Evolutionary conservation across 768 basidiomycete species (phyloP).

Genomic region (Podaxis carcinomalis): DNA sequence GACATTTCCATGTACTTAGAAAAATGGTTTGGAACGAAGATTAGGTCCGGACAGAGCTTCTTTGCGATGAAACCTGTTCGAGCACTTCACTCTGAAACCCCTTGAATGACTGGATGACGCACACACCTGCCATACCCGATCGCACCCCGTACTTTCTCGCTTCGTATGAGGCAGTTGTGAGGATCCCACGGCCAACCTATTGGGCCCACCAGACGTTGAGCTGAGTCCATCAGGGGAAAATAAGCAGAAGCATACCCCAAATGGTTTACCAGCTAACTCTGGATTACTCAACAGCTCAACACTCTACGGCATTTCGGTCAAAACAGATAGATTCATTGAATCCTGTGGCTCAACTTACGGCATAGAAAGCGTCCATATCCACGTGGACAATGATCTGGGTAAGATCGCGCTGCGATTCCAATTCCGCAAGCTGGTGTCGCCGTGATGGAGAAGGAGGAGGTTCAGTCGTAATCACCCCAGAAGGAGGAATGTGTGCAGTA

Average conservation of each 20-base stretch:
- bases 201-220: constrained; percentile 13
- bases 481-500: constrained; percentile 21
- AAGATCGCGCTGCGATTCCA: constrained; percentile 76
- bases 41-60: constrained; percentile 89
- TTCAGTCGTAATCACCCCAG: background rate
- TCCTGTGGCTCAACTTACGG: constrained; percentile 29
- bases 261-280: constrained; percentile 63
- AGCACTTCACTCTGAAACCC: background rate
- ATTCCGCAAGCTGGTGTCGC: constrained; percentile 49
- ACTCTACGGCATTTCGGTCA: constrained; percentile 29
- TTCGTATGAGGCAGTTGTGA: constrained; percentile 89
- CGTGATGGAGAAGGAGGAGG: background rate
- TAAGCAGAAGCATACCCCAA: constrained; percentile 47
- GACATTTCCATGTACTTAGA: constrained; percentile 70
- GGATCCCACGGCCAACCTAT: constrained; percentile 76
- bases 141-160: constrained; percentile 88
- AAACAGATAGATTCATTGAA: background rate
- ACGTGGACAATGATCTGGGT: constrained; percentile 87
- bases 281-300: constrained; percentile 71
- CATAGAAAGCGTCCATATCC: constrained; percentile 95
- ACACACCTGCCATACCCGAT: constrained; percentile 89
- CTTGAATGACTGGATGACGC: background rate
- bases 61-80: constrained; percentile 80
- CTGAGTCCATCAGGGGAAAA: background rate
- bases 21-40: constrained; percentile 58